Percentiles rank a stretch among this genome's conserved stretches.
These are phyloP conservation scores for Posidonia oceanica DNA, from an alignment of 116 monocot genomes.

Conservation along the genomic window DNA sequence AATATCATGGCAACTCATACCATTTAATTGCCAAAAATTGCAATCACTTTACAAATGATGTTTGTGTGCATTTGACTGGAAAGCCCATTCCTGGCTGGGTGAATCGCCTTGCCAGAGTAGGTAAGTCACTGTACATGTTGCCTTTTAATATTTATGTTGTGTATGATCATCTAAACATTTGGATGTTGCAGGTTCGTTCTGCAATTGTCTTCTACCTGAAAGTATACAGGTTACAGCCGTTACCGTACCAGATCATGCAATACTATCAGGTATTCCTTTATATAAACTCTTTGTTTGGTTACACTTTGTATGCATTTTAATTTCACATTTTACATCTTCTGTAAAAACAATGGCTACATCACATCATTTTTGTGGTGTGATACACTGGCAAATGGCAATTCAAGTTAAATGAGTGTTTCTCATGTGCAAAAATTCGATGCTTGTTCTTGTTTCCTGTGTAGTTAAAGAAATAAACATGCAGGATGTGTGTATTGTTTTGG, in stretches of 20 bases:
- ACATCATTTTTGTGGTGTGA: neutral
- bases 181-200: slow-evolving; percentile 62
- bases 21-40: slow-evolving; percentile 81
- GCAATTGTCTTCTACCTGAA: slow-evolving; percentile 74
- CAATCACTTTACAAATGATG: slow-evolving; percentile 87
- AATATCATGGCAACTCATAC: slow-evolving; percentile 70
- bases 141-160: neutral
- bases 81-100: slow-evolving; percentile 77
- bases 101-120: slow-evolving; percentile 75
- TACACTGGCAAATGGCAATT: too few relatives aligned
- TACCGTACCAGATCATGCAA: slow-evolving; percentile 33
- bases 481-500: too few relatives aligned
- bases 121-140: slow-evolving; percentile 13
- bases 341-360: neutral
- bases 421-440: neutral
- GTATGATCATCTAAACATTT: neutral
- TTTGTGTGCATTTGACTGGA: slow-evolving; percentile 48
- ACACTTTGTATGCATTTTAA: neutral
- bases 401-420: neutral
- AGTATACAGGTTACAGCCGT: slow-evolving; percentile 50
- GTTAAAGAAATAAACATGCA: too few relatives aligned
- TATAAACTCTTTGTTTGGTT: too few relatives aligned
- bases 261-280: slow-evolving; percentile 32
- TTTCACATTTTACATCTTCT: neutral
- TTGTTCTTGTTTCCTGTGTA: neutral